These are phyloP conservation scores for Pythium dissimile DNA, from an alignment of 352 stramenopile species.

Conservation along the genomic window DNA sequence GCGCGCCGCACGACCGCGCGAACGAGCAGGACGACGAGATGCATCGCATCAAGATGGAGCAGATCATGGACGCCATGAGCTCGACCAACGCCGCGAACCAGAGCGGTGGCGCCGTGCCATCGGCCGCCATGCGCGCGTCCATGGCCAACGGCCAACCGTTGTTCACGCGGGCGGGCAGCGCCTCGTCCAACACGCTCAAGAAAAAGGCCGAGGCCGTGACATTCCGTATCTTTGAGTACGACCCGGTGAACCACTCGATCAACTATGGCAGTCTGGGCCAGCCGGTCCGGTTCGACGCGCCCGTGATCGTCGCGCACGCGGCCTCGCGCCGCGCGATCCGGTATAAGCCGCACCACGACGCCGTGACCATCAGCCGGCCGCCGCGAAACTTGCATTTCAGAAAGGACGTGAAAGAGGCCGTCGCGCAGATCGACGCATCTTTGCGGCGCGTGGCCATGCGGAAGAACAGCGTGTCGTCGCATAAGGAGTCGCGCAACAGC, in stretches of 20 bases:
- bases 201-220: constrained; percentile 33
- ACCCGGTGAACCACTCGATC: constrained; percentile 45
- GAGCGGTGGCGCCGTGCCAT: background rate
- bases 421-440: constrained; percentile 49
- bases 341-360: constrained; percentile 53
- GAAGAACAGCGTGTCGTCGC: background rate
- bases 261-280: constrained; percentile 45
- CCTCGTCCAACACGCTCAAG: constrained; percentile 4
- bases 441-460: constrained; percentile 14
- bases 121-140: background rate
- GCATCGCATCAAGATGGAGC: constrained; percentile 6
- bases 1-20: background rate
- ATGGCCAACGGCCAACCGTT: too few relatives aligned
- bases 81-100: background rate
- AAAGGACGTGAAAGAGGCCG: constrained; percentile 41
- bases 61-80: constrained; percentile 1
- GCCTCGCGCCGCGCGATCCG: constrained; percentile 56
- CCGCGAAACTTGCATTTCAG: constrained; percentile 68
- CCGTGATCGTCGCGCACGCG: constrained; percentile 59
- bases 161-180: too few relatives aligned
- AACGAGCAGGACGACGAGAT: constrained; percentile 5
- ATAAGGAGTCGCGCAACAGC: too few relatives aligned
- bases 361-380: constrained; percentile 65
- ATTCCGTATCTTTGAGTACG: constrained; percentile 72
- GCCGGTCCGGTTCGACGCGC: constrained; percentile 52